These are phyloP conservation scores for Neurospora sp. DNA, from an alignment of 495 filamentous ascomycete genomes.

Conservation along the genomic window DNA sequence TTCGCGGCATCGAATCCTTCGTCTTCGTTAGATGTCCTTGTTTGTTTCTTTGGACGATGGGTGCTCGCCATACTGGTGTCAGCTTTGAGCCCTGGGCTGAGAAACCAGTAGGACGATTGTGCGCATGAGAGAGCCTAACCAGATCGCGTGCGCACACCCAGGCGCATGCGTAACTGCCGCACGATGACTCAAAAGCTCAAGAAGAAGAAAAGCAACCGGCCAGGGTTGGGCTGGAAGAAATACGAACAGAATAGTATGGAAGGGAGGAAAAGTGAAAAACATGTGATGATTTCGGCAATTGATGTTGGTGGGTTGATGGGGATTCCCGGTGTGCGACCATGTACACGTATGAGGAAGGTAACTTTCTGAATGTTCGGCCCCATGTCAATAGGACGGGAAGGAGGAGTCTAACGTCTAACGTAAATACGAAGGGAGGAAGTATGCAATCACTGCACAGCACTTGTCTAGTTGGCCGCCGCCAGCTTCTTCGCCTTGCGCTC, in stretches of 20 bases:
- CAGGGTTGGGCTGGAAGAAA: neutral
- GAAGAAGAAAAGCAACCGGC: neutral
- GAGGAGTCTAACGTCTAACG: neutral
- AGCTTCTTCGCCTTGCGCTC: constrained; percentile 36
- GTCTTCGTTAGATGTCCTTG: neutral
- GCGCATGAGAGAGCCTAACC: neutral
- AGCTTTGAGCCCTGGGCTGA: constrained; percentile 1
- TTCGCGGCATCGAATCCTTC: constrained; percentile 20
- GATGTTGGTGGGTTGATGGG: constrained; percentile 1
- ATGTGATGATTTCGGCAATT: neutral
- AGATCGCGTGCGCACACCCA: constrained; percentile 2
- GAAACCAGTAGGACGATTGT: neutral
- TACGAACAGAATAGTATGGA: neutral
- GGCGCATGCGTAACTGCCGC: neutral
- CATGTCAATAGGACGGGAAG: neutral
- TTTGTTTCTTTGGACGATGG: neutral
- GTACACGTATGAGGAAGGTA: constrained; percentile 13
- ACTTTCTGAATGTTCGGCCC: neutral
- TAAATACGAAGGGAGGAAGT: neutral
- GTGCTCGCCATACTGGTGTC: constrained; percentile 13
- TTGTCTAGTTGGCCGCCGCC: constrained; percentile 16
- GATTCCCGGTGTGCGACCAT: constrained; percentile 15
- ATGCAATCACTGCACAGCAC: constrained; percentile 2
- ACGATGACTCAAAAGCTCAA: neutral
- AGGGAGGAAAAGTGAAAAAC: neutral